Conservation (phyloP, 2,329 filamentous ascomycete species). For the Trichoderma guizhouense region DNA sequence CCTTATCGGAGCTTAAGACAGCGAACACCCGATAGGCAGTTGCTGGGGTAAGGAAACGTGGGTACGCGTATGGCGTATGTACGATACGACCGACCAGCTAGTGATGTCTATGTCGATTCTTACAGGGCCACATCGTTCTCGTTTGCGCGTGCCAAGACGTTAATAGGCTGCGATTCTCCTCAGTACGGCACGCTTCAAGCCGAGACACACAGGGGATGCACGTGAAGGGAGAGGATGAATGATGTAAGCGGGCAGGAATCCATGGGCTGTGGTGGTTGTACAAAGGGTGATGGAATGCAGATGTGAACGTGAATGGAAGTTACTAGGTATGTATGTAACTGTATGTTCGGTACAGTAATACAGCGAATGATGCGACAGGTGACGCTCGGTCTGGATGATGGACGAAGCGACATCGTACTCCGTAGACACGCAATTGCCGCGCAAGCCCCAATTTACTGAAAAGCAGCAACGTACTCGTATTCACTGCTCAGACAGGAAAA, state of each 20-base stretch:
- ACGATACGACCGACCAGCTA: background rate
- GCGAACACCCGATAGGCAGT: background rate
- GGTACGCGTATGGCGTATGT: background rate
- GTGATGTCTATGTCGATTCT: background rate
- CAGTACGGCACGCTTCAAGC: slow-evolving; percentile 1
- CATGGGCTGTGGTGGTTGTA: background rate
- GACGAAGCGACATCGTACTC: background rate
- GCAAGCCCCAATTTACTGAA: background rate
- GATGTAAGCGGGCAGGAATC: background rate
- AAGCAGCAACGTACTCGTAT: background rate
- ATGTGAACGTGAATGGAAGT: background rate
- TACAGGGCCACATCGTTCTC: background rate
- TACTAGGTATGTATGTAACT: too few relatives aligned
- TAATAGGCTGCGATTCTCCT: background rate
- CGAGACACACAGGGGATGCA: background rate
- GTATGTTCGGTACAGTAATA: background rate
- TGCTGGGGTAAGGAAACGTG: background rate
- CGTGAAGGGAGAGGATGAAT: background rate
- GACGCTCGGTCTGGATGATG: background rate
- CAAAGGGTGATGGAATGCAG: background rate
- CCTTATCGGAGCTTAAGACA: background rate
- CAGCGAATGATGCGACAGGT: background rate
- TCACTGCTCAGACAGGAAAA: background rate
- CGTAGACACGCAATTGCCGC: slow-evolving; percentile 3
- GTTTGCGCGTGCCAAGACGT: background rate